Evolutionary conservation across 2,329 filamentous ascomycete species (phyloP), one percentile per base, ranked within the genome.

Genomic region (Fusarium cicatricum): DNA sequence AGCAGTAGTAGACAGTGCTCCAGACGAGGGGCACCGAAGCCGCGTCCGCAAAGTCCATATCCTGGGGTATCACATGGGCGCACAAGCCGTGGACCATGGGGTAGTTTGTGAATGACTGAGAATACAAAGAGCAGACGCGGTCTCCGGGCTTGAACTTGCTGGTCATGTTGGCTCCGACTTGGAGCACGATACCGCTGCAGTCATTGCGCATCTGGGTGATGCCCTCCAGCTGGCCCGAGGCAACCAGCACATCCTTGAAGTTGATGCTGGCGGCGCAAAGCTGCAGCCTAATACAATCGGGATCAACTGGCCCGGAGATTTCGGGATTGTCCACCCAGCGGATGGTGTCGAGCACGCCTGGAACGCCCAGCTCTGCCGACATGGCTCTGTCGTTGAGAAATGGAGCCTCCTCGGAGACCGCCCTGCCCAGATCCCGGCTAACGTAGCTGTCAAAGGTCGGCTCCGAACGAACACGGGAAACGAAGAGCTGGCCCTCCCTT

Each of bases 21-120:
- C 38, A 50, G 2, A 56, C 52, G 3, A 59, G 34, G 17, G 55
- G 55, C 6, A 62, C 11, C 4, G 52, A 50, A 1, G 58, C 58
- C 2, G 43, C 55, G 3, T 56, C 40, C 11, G 49, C 48, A 8
- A 60, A 60, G 29, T 31, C 33, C n/a, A 59, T 45, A 12, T 34
- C 21, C 29, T 52, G 43, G 5, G 52, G 52, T 15, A 55, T 55
- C 21, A 23, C 21, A 23, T 23, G 21, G 21, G 4, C 4, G 21
- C 21, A 23, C 21, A 23, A 23, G 21, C 21, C 21, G 21, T 23
- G 21, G 21, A 23, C 21, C 21, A 23, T 4, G 21, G 21, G 21
- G 21, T 23, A 23, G 21, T 23, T 23, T 23, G 21, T 23, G 7
- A 23, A 23, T 23, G 21, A 23, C 7, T 23, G 21, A 7, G 21